Evolutionary conservation across 73 alveolate species (phyloP), one percentile per base, ranked within the genome.

Genomic region (Paramecium biaurelia): DNA sequence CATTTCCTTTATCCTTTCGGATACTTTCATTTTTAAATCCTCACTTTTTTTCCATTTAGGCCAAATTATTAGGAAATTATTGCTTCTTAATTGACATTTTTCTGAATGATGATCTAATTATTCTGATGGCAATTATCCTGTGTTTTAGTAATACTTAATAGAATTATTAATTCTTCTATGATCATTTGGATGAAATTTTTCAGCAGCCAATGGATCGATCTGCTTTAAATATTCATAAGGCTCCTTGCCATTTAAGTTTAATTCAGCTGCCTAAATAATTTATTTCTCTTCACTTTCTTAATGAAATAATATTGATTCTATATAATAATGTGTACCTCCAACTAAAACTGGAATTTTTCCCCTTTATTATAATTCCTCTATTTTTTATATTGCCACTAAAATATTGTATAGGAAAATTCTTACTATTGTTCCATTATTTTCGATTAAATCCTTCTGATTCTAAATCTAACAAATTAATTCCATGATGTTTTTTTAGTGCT

Each of bases 301-400:
- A 84, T 96, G 94, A 95, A 70, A 95, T 18, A 96, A 58, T 10
- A 96, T 53, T 18, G 95, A 67, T 85, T 96, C 97, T 8, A 95
- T 95, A 49, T 96, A 96, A 85, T 96, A 95, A 74, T 94, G 92
- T 6, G 99, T 96, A 0, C 99, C 99, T 18, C 99, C 99, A 0
- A 94, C 97, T 0, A 96, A 56, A 10, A 86, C 85, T 0, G 95
- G 96, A 47, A 94, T 43, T 38, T 53, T 92, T 15, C 90, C 93
- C 21, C 85, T 68, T 26, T 57, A 68, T 9, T 89, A 58, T 18
- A 93, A 92, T 14, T 92, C 93, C 14, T 89, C 56, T 32, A 93
- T 74, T 5, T 92, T 89, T 32, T 89, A 15, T 14, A 92, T 30
- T 5, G 96, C 92, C 42, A 76, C 70, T 28, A 41, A 70, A 20